These are phyloP conservation scores for Wallacemonas collosoma DNA, from an alignment of 208 protist genomes.

Conservation along the genomic window DNA sequence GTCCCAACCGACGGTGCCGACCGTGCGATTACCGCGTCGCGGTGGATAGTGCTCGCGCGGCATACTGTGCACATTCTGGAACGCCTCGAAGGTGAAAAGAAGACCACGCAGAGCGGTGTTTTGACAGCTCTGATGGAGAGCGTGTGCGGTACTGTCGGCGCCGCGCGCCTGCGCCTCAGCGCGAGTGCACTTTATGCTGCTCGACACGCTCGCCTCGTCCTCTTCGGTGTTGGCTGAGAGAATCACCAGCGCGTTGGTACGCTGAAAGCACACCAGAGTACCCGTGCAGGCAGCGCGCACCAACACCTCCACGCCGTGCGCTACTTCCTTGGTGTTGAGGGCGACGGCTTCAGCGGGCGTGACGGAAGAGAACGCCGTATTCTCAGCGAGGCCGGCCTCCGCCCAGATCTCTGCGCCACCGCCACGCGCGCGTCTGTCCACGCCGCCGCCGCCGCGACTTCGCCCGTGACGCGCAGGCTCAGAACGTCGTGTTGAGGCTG, in stretches of 20 bases:
- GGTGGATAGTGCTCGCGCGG: constrained; percentile 68
- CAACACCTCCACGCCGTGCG: constrained; percentile 44
- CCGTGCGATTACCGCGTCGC: constrained; percentile 40
- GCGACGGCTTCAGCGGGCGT: neutral
- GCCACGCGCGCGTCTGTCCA: neutral
- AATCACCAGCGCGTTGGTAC: constrained; percentile 10
- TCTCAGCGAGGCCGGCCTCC: neutral
- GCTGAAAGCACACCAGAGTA: constrained; percentile 50
- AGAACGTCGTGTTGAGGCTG: neutral
- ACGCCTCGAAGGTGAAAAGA: constrained; percentile 77
- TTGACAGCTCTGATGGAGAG: constrained; percentile 40
- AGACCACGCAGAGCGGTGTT: constrained; percentile 67
- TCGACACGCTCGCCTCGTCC: neutral
- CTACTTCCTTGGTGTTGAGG: constrained; percentile 42
- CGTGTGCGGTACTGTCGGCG: neutral
- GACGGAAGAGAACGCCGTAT: neutral
- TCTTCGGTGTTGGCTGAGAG: neutral
- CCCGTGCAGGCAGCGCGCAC: constrained; percentile 63
- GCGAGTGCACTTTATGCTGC: neutral
- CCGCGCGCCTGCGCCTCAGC: neutral
- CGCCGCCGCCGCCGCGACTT: constrained; percentile 2
- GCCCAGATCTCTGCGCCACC: constrained; percentile 1
- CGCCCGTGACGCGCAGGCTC: neutral
- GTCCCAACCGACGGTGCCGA: constrained; percentile 88
- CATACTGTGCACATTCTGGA: constrained; percentile 76